Base-by-base conservation (phyloP, 2,329 filamentous ascomycete species). In the Phaeosphaeriaceae sp. region DNA sequence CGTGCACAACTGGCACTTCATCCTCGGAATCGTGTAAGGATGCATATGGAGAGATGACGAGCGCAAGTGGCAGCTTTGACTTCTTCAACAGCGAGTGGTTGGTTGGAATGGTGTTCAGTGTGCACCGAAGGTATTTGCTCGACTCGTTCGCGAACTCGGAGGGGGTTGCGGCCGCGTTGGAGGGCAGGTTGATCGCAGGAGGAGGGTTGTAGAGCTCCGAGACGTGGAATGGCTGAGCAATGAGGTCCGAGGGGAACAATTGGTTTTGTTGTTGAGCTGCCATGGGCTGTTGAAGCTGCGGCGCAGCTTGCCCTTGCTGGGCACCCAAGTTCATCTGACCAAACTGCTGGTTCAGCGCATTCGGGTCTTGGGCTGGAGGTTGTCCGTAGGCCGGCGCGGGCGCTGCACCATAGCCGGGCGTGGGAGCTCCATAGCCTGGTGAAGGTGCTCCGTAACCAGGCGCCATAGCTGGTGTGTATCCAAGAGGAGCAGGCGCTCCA, bases 11-110 rank as follows among this genome's bases (percentile, higher is more conserved):
- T 7, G 94, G 95, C 1, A 99, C 88, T 22, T 88, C 86, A 70
- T 98, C 95, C 78, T 98, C 94, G 20, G 91, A 86, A 76, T 99
- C 95, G 76, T 97, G 94, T 27, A 99, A 88, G 24, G 93, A 88
- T 41, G 89, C 92, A 73, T 98, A 99, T 15, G 95, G 95, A 79
- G 98, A 94, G 66, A 99, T 97, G 62, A 98, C 89, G 40, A 99
- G 88, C 42, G 94, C 93, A 75, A 98, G 96, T 0, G 95, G 95
- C 57, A 99, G 85, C 79, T 71, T 95, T 55, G 93, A 97, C 82
- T 98, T 98, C 82, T 98, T 99, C 59, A 99, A 85, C 24, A 98
- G 85, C 20, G 91, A 95, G 78, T 96, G 88, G 57, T 92, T 97
- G 21, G 93, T 96, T 2, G 95, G 95, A 45, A 97, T 89, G 24